phyloP scores from a whole-genome alignment of 1,284 basidiomycete species.

The Austroboletus niveus region DNA sequence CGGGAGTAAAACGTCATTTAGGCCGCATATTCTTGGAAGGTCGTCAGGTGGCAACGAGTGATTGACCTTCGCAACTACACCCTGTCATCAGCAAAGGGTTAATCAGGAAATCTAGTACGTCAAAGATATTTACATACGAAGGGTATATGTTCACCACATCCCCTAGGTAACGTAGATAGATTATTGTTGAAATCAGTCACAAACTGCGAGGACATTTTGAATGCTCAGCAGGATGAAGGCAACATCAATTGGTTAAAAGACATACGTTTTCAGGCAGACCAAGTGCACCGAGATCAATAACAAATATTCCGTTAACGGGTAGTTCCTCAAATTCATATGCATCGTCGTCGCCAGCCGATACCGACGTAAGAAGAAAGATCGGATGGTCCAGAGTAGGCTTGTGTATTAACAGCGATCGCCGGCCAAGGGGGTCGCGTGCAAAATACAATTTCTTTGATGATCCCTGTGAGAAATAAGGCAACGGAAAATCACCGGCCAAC shows the following conservation, averaged over 20 bases:
- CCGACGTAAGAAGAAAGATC: conserved; percentile 63
- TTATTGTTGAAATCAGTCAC: conserved; percentile 30
- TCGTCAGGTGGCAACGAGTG: conserved; percentile 44
- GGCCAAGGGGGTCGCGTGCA: conserved; percentile 86
- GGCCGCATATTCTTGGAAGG: conserved; percentile 34
- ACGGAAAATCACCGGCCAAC: background rate
- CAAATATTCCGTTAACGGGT: conserved; percentile 56
- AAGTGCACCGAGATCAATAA: conserved; percentile 43
- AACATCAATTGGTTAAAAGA: background rate
- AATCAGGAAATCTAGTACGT: background rate
- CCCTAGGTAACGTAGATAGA: conserved; percentile 28
- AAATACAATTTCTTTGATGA: conserved; percentile 60
- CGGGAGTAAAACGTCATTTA: conserved; percentile 45
- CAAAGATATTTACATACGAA: conserved; percentile 28
- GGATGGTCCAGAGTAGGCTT: conserved; percentile 47
- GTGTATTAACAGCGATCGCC: conserved; percentile 83
- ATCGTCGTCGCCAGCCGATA: conserved; percentile 50
- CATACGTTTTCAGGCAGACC: conserved; percentile 26
- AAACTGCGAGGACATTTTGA: conserved; percentile 30
- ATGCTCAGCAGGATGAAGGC: conserved; percentile 4
- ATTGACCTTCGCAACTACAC: conserved; percentile 47
- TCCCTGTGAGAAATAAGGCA: conserved; percentile 37
- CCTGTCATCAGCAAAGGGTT: conserved; percentile 36
- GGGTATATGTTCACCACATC: conserved; percentile 7
- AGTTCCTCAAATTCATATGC: conserved; percentile 60